A percentile compares a stretch with the other conserved stretches of the same genome.
phyloP scores from a whole-genome alignment of 164 flowering plant genomes.

The Cinnamomum micranthum region DNA sequence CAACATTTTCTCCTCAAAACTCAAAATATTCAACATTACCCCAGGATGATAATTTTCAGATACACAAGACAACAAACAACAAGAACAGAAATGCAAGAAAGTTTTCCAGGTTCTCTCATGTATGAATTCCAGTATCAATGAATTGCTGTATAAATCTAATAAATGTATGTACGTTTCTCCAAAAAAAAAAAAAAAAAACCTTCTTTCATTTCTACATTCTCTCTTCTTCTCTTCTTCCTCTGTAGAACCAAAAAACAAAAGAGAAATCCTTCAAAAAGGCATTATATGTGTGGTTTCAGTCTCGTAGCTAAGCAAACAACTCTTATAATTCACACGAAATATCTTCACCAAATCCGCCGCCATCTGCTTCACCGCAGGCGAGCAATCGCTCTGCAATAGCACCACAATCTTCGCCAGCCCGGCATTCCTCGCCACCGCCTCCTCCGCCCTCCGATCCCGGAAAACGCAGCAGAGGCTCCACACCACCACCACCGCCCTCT shows the following conservation, averaged over 20 bases:
- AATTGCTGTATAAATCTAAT: background rate
- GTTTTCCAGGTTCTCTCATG: too few species aligned
- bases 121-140: too few species aligned
- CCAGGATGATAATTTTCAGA: too few species aligned
- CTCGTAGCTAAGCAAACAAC: conserved; percentile 61
- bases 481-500: conserved; percentile 65
- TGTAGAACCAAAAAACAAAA: too few species aligned
- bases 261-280: conserved; percentile 51
- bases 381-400: conserved; percentile 79
- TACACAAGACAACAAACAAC: too few species aligned
- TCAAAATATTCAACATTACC: too few species aligned
- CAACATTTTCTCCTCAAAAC: too few species aligned
- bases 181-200: background rate
- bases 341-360: conserved; percentile 65
- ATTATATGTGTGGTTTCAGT: conserved; percentile 82
- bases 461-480: conserved; percentile 74
- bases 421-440: conserved; percentile 48
- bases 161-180: too few species aligned
- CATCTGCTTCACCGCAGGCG: conserved; percentile 67
- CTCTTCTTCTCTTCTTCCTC: background rate
- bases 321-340: conserved; percentile 46
- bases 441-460: conserved; percentile 52
- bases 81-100: too few species aligned
- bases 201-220: background rate
- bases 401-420: conserved; percentile 73